These are phyloP conservation scores for Dactylellina sp. DNA, from an alignment of 2,329 filamentous ascomycete genomes.

Conservation along the genomic window DNA sequence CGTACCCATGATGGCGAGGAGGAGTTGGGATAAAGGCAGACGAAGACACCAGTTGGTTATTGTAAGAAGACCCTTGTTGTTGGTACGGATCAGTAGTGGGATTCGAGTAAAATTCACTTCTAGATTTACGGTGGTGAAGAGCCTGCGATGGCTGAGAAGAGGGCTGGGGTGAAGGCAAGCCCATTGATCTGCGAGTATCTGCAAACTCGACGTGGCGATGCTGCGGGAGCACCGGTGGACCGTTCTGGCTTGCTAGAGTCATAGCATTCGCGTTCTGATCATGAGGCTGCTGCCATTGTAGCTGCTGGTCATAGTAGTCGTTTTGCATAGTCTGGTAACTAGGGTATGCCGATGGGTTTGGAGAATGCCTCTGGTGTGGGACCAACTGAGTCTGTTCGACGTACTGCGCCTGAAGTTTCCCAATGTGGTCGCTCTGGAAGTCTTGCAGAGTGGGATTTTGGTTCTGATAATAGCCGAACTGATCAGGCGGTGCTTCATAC, in stretches of 20 bases:
- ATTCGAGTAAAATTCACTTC: constrained; percentile 48
- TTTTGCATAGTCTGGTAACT: constrained; percentile 30
- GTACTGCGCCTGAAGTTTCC: constrained; percentile 54
- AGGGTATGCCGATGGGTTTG: constrained; percentile 36
- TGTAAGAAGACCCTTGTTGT: constrained; percentile 17
- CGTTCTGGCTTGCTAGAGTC: constrained; percentile 39
- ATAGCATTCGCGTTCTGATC: constrained; percentile 20
- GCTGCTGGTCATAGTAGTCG: constrained; percentile 37
- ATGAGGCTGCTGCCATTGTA: constrained; percentile 25
- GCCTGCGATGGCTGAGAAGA: constrained; percentile 32
- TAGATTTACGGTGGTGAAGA: constrained; percentile 45
- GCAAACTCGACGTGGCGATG: constrained; percentile 52
- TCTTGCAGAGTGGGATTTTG: constrained; percentile 38
- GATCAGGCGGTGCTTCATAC: constrained; percentile 30
- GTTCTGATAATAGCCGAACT: constrained; percentile 42
- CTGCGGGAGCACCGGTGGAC: constrained; percentile 38
- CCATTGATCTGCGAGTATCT: constrained; percentile 33
- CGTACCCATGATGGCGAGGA: constrained; percentile 41
- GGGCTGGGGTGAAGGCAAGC: constrained; percentile 20
- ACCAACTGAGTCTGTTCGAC: constrained; percentile 49
- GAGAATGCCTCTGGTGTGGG: constrained; percentile 46
- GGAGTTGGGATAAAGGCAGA: constrained; percentile 31
- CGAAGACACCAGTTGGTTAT: constrained; percentile 35
- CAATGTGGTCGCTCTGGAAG: constrained; percentile 54
- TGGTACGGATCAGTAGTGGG: constrained; percentile 37